Evolutionary conservation across 106 monocot species (phyloP).

Genomic region (Apostasia shenzhenica): DNA sequence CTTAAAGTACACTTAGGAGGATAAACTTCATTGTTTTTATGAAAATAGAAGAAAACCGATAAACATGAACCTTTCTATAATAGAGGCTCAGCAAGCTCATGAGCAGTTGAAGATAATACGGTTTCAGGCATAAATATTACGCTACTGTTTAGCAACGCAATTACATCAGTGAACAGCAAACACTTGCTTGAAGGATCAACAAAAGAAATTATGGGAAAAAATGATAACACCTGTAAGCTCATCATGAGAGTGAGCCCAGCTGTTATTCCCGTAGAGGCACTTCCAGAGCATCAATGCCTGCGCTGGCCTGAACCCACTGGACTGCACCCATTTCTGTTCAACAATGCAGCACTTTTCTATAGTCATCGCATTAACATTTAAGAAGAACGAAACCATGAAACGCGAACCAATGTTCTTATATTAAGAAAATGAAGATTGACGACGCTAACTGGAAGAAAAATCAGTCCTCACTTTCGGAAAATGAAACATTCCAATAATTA

Average conservation of each 20-base stretch:
- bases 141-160: no score
- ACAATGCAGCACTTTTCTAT: constrained; percentile 7
- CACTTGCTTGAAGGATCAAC: background rate
- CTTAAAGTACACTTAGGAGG: no score
- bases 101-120: no score
- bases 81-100: no score
- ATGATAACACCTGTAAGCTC: constrained; percentile 57
- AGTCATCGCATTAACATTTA: background rate
- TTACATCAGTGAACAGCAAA: background rate
- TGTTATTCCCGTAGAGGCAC: constrained; percentile 71
- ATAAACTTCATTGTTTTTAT: no score
- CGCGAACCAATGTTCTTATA: background rate
- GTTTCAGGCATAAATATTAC: no score
- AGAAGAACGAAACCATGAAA: background rate
- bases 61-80: no score
- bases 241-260: constrained; percentile 68
- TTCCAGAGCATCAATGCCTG: constrained; percentile 98
- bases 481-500: no score
- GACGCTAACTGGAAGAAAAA: background rate
- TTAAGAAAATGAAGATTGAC: background rate
- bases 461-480: background rate
- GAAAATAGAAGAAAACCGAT: no score
- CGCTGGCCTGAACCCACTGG: constrained; percentile 77
- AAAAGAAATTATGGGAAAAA: background rate
- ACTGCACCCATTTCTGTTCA: constrained; percentile 79